Base-by-base conservation (phyloP, 169 alveolate genomes). In the Cryptosporidium ryanae region DNA sequence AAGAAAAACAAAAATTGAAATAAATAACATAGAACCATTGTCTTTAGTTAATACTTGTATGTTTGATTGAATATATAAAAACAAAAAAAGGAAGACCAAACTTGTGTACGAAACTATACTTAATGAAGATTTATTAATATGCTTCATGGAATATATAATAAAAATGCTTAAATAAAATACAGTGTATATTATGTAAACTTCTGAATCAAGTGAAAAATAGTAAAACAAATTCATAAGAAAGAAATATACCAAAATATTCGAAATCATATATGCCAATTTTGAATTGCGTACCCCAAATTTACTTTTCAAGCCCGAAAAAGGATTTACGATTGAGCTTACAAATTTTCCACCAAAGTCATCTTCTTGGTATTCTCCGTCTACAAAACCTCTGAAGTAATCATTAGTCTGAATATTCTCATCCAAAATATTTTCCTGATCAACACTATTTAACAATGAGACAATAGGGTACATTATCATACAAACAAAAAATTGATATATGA, bases 381-480 rank as follows among this genome's bases (percentile, higher is more conserved):
- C 67, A 27, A 18, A 32, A 0, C 38, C 50, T 7, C 6, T 15
- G 25, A 17, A 68, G n/a, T 17, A 31, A 5, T 29, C 67, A 31
- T n/a, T 2, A 34, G 15, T 21, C 8, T n/a, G 43, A 48, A n/a
- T 31, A 25, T 52, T 49, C 25, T 52, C 59, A 6, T 38, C 46
- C 8, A 38, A 38, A 38, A 38, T 38, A 38, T 38, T 38, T 38
- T 0, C 46, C 8, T 38, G 3, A 38, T 38, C 46, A 6, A 10
- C 46, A 38, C 46, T 38, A 49, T 55, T 68, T 32, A 68, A 50
- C 29, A 54, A 27, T 32, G 66, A 68, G n/a, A 55, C 25, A 10
- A 68, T 52, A 21, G 83, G 83, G 18, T 68, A 68, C 83, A 68
- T 68, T 12, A 68, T 49, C 49, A 68, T 49, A 50, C 66, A 44